A percentile compares a stretch with the other conserved stretches of the same genome.
Conservation (phyloP, 345 rosid species). For the Citrus unshiu region DNA sequence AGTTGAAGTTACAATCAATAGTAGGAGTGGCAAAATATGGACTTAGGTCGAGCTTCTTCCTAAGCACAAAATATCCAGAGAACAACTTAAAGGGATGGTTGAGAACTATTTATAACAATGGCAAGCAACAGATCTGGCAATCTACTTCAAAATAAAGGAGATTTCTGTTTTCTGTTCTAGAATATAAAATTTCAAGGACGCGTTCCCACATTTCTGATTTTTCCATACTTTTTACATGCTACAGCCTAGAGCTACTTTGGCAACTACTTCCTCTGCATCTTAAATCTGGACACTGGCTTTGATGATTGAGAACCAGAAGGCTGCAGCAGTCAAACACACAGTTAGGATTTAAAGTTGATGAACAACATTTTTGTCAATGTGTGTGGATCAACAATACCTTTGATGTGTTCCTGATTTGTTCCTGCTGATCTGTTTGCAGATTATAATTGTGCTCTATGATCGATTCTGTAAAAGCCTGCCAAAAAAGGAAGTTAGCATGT, state of each 20-base stretch:
- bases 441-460: conserved; percentile 54
- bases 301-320: conserved; percentile 48
- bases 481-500: neutral
- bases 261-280: conserved; percentile 60
- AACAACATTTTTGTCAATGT: neutral
- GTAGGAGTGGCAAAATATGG: too few species aligned
- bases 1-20: too few species aligned
- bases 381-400: conserved; percentile 36
- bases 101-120: neutral
- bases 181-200: neutral
- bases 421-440: conserved; percentile 23
- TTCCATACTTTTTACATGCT: neutral
- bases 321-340: conserved; percentile 31
- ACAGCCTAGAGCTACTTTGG: neutral
- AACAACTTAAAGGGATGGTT: too few species aligned
- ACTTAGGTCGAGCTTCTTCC: too few species aligned
- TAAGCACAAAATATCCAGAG: too few species aligned
- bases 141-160: neutral
- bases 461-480: conserved; percentile 77
- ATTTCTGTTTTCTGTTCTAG: neutral
- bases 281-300: conserved; percentile 80
- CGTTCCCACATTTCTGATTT: neutral
- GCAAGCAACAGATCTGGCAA: neutral
- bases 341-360: neutral
- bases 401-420: conserved; percentile 24